These are phyloP conservation scores for Persicaria maculosa DNA, from an alignment of 148 eudicot species.

Conservation along the genomic window DNA sequence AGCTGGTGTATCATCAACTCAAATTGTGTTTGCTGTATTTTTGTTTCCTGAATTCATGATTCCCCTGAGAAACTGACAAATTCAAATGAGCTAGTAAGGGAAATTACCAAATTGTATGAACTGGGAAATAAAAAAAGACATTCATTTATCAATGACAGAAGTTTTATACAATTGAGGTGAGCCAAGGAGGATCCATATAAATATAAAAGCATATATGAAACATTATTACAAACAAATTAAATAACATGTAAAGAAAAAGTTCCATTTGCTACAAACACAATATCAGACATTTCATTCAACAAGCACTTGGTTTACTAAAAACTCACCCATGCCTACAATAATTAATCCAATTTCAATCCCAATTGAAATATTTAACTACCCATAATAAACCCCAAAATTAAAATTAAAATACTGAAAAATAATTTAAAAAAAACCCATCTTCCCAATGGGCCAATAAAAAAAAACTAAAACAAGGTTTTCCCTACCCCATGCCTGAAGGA, in stretches of 20 bases:
- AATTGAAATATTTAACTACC: not conserved
- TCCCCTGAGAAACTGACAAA: too few relatives aligned
- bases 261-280: constrained; percentile 4
- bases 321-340: not conserved
- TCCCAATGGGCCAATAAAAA: not conserved
- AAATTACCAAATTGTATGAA: too few relatives aligned
- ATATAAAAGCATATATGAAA: not conserved
- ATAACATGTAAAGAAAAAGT: not conserved
- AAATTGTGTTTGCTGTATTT: too few relatives aligned
- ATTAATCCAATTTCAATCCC: constrained; percentile 1
- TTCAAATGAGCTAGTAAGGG: too few relatives aligned
- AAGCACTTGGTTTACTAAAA: constrained; percentile 9
- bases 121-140: not conserved
- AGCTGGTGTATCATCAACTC: too few relatives aligned
- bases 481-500: not conserved
- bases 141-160: not conserved
- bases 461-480: not conserved
- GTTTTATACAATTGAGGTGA: not conserved
- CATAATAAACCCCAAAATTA: not conserved
- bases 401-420: not conserved
- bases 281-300: constrained; percentile 5
- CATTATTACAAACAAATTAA: not conserved
- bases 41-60: too few relatives aligned
- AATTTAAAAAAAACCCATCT: not conserved
- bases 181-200: not conserved